Evolutionary conservation across 225 moss, liverwort and hornwort species (phyloP), one percentile per base, ranked within the genome.

Genomic region (Pseudisothecium myosuroides): DNA sequence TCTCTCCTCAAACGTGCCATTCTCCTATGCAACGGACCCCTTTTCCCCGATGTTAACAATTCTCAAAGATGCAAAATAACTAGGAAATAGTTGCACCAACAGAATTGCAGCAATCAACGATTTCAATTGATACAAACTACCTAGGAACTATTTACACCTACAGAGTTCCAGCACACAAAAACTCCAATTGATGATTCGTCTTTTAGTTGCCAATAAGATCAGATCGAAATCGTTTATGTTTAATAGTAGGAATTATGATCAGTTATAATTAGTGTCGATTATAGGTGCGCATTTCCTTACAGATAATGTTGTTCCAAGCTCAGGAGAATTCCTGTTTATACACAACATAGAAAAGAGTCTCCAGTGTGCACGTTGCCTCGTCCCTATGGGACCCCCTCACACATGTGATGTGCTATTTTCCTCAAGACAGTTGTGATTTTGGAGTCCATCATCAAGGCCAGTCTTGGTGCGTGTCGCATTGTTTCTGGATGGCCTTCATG

Each of bases 401-500:
- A 14, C 71, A 14, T 22, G 8, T 16, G 43, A 37, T 27, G 56
- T 26, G n/a, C 55, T 56, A 27, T 58, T 39, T 78, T n/a, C 56
- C 56, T 56, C n/a, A 1, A 77, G 72, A 17, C 49, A 12, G 54
- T 79, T 79, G 11, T 27, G 79, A n/a, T n/a, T 79, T 27, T 1
- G 39, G 39, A 79, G 79, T 56, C 27, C 22, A 22, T 62, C 81
- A 14, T 81, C 77, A 89, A 28, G 92, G 92, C 92, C 90, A 92
- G 85, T 90, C 56, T 22, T 36, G 63, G 86, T 90, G 88, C 2
- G 83, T 83, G 79, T 89, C 75, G 73, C 83, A 86, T 14, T 93
- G 72, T 13, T 67, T 80, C 69, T 93, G 91, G 56, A 93, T 87
- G 67, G 93, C 93, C 83, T 90, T 90, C 88, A 88, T 90, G 81